Percentiles rank a stretch among this genome's conserved stretches.
Conservation (phyloP, 208 protist species). For the Trypanosomatidae sp. region DNA sequence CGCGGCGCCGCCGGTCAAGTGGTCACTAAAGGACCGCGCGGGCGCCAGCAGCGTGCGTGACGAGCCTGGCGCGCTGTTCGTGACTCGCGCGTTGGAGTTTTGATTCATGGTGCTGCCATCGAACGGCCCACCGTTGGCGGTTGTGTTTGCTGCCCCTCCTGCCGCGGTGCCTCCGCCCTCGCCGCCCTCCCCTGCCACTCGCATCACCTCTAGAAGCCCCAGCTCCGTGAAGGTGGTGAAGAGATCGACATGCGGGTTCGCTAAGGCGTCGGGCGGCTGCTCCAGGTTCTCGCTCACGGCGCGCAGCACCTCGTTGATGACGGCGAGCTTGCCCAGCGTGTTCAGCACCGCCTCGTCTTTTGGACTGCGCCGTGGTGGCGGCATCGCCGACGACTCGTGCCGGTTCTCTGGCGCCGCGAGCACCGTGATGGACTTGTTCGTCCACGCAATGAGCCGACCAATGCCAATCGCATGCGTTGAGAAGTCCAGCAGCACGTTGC, state of each 20-base stretch:
- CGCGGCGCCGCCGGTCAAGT: too few species aligned
- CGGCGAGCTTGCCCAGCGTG: slow-evolving; percentile 48
- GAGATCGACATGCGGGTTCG: slow-evolving; percentile 31
- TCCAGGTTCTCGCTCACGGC: slow-evolving; percentile 15
- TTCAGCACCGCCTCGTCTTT: slow-evolving; percentile 37
- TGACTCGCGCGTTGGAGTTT: too few species aligned
- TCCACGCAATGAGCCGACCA: slow-evolving; percentile 65
- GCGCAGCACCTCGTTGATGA: slow-evolving; percentile 64
- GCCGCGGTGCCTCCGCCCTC: neutral
- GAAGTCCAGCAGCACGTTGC: slow-evolving; percentile 73
- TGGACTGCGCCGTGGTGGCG: slow-evolving; percentile 54
- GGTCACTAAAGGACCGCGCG: too few species aligned
- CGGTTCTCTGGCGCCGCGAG: slow-evolving; percentile 47
- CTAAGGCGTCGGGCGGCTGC: slow-evolving; percentile 14
- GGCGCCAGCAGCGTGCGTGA: too few species aligned
- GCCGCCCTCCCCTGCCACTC: neutral
- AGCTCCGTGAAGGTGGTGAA: slow-evolving; percentile 68
- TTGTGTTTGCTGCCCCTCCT: too few species aligned
- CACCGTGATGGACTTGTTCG: slow-evolving; percentile 48
- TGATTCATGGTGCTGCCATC: too few species aligned
- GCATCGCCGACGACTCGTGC: slow-evolving; percentile 40
- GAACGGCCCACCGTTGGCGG: too few species aligned
- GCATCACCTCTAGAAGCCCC: slow-evolving; percentile 39
- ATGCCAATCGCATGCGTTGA: slow-evolving; percentile 41
- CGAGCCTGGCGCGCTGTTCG: too few species aligned